phyloP scores from a whole-genome alignment of 768 basidiomycete species.

The Suillus brevipes region DNA sequence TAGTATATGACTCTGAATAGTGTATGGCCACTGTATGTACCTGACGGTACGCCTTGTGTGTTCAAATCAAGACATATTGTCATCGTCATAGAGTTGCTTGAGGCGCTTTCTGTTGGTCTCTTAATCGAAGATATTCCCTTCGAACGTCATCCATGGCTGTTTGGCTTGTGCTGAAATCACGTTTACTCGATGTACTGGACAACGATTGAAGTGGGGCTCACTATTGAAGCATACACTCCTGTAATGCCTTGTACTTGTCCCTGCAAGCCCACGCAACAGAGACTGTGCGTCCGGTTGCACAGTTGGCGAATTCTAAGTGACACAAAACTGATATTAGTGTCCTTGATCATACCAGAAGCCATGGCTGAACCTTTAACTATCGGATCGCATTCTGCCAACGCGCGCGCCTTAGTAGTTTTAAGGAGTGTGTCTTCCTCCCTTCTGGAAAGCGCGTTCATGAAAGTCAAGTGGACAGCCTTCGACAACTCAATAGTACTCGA shows the following conservation, averaged over 20 bases:
- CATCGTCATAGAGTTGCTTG: background rate
- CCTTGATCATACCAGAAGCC: background rate
- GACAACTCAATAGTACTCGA: no score
- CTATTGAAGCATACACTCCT: slow-evolving; percentile 81
- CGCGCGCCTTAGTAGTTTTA: slow-evolving; percentile 78
- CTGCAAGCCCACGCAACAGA: slow-evolving; percentile 87
- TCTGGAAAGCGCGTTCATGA: slow-evolving; percentile 83
- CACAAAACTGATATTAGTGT: background rate
- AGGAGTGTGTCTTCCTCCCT: slow-evolving; percentile 85
- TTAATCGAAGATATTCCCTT: slow-evolving; percentile 69
- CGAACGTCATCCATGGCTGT: slow-evolving; percentile 74
- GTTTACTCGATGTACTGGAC: background rate
- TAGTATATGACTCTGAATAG: no score
- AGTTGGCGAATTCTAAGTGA: slow-evolving; percentile 78
- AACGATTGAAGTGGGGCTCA: slow-evolving; percentile 38
- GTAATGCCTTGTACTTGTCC: slow-evolving; percentile 63
- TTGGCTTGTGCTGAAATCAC: slow-evolving; percentile 57
- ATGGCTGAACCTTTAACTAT: slow-evolving; percentile 62
- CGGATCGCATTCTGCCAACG: slow-evolving; percentile 75
- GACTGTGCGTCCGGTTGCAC: slow-evolving; percentile 75
- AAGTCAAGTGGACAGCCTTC: background rate
- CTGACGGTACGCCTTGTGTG: background rate
- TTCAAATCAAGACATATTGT: background rate
- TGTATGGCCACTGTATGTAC: background rate
- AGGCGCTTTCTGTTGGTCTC: slow-evolving; percentile 38